Evolutionary conservation across 305 asterid genomes (phyloP), one percentile per base, ranked within the genome.

Genomic region (Fraxinus sp.): DNA sequence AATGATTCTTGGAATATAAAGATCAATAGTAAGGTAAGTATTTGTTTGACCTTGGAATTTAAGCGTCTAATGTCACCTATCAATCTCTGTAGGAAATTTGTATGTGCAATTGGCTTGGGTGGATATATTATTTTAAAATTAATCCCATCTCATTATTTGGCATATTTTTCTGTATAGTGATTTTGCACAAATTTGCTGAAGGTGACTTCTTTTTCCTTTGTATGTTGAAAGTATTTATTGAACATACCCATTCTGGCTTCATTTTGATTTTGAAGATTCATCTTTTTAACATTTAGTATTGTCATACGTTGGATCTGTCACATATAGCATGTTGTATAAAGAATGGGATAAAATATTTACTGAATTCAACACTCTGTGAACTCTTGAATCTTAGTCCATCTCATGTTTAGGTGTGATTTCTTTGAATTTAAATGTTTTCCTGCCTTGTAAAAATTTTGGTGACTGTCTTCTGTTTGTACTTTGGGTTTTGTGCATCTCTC

Each of bases 1-100:
- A 91, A 36, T 75, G 95, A 94, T 85, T 84, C 95, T 49, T 91
- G 97, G 94, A 91, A 89, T 78, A 75, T 91, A 57, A 91, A 93
- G 84, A 87, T 88, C 79, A 92, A 91, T 87, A 92, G 94, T 84
- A 92, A 92, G 94, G 98, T 92, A 88, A 33, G 88, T 78, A 0
- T 77, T 55, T 83, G 22, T 75, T 79, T 36, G 80, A 52, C 11
- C 1, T 20, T 7, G 26, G 26, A 5, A 20, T 59, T 59, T 59
- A 59, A 59, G 30, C 30, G 1, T 59, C 8, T 59, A 20, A 59
- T 59, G 8, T 22, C 70, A 59, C 28, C 70, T 59, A 59, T 59
- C 70, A 59, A 59, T 59, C 28, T 59, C 70, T 18, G 28, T 5
- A n/a, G 10, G 70, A 59, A 59, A 59, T 59, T 59, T 59, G 70